A percentile compares a stretch with the other conserved stretches of the same genome.
Conservation (phyloP, 176 grass and related monocot species). For the Stipa capillata region DNA sequence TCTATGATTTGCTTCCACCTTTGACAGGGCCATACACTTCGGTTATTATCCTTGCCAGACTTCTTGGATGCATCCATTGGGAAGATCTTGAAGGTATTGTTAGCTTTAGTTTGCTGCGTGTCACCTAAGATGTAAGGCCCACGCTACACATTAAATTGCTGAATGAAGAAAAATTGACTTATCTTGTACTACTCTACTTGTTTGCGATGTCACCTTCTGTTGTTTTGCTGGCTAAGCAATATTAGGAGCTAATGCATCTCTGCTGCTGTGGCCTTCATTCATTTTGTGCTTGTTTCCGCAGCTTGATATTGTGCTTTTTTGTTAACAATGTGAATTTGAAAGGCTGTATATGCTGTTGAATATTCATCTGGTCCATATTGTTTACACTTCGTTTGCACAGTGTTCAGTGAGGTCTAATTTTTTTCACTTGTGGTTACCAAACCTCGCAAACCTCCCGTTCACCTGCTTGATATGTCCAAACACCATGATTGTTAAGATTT, state of each 20-base stretch:
- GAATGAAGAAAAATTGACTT: not conserved
- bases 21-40: conserved; percentile 85
- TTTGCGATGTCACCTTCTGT: not conserved
- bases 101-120: not conserved
- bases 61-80: conserved; percentile 98
- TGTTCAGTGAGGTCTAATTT: not conserved
- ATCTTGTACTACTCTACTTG: not conserved
- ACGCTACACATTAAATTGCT: not conserved
- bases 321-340: not conserved
- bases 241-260: not conserved
- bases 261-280: not conserved
- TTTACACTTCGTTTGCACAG: not conserved
- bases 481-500: not conserved
- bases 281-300: not conserved
- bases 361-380: not conserved
- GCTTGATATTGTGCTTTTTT: not conserved
- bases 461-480: not conserved
- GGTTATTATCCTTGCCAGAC: conserved; percentile 90
- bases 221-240: not conserved
- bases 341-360: not conserved
- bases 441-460: not conserved
- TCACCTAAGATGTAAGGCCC: not conserved
- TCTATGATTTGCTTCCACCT: conserved; percentile 8
- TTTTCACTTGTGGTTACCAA: not conserved
- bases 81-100: conserved; percentile 82